phyloP scores from a whole-genome alignment of 2,329 filamentous ascomycete genomes.

The Pseudocercospora crystallina region DNA sequence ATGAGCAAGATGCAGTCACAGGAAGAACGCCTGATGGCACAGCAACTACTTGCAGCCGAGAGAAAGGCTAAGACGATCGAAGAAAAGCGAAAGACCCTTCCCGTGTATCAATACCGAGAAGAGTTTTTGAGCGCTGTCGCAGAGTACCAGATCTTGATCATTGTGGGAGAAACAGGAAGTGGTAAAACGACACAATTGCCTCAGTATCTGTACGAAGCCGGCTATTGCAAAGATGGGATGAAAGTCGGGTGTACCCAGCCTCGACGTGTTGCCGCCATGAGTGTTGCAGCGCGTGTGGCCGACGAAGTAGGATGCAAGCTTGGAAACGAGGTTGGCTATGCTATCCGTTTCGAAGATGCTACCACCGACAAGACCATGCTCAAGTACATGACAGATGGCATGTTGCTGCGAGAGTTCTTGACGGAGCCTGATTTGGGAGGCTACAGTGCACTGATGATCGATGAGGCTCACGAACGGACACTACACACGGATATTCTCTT shows the following conservation, averaged over 20 bases:
- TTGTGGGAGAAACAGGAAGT: slow-evolving; percentile 91
- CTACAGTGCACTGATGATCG: slow-evolving; percentile 91
- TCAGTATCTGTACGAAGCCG: slow-evolving; percentile 89
- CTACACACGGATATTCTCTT: slow-evolving; percentile 88
- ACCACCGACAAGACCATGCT: slow-evolving; percentile 88
- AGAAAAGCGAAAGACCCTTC: slow-evolving; percentile 84
- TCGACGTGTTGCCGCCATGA: slow-evolving; percentile 94
- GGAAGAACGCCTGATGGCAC: slow-evolving; percentile 75
- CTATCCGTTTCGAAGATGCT: slow-evolving; percentile 90
- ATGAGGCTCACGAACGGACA: slow-evolving; percentile 94
- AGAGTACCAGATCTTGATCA: slow-evolving; percentile 81
- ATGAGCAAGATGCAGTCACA: slow-evolving; percentile 65
- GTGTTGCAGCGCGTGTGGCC: slow-evolving; percentile 90
- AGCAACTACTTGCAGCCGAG: slow-evolving; percentile 84
- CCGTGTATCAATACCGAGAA: slow-evolving; percentile 85
- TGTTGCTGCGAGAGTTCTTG: slow-evolving; percentile 86
- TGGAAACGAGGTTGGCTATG: slow-evolving; percentile 90
- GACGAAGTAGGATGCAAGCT: slow-evolving; percentile 90
- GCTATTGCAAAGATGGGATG: slow-evolving; percentile 77
- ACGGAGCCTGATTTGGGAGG: slow-evolving; percentile 79
- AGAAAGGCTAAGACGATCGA: slow-evolving; percentile 85
- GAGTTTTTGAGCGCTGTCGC: slow-evolving; percentile 83
- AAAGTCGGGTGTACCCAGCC: slow-evolving; percentile 95
- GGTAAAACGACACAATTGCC: slow-evolving; percentile 96
- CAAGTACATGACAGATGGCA: slow-evolving; percentile 97